A percentile compares a stretch with the other conserved stretches of the same genome.
Conservation (phyloP, 2,329 filamentous ascomycete genomes). For the Curvularia sp. region DNA sequence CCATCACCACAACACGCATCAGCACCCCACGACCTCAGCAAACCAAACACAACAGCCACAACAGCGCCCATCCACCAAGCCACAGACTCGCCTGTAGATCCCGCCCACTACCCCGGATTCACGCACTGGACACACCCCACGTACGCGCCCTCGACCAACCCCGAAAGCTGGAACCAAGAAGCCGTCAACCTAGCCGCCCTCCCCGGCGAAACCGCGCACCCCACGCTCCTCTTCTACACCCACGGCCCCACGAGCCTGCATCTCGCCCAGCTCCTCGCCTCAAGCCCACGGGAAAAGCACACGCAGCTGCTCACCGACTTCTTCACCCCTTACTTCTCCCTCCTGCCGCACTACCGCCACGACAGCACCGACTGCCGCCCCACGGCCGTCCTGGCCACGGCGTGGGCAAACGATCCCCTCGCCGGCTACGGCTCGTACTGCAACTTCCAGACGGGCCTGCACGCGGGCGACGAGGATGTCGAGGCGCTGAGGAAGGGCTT, state of each 20-base stretch:
- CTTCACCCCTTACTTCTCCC: conserved; percentile 80
- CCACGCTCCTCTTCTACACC: conserved; percentile 85
- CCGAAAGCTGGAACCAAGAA: conserved; percentile 75
- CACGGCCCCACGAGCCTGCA: conserved; percentile 61
- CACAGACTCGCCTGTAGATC: conserved; percentile 36
- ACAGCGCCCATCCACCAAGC: conserved; percentile 48
- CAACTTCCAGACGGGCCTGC: conserved; percentile 81
- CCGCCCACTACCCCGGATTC: conserved; percentile 66
- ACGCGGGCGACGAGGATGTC: conserved; percentile 75
- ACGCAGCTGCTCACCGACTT: conserved; percentile 67
- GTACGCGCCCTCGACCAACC: conserved; percentile 70
- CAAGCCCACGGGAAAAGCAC: conserved; percentile 52
- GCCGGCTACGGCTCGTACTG: conserved; percentile 83
- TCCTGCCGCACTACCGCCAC: conserved; percentile 71
- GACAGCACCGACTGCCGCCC: conserved; percentile 67
- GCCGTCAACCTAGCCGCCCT: conserved; percentile 78
- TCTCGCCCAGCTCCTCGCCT: conserved; percentile 38
- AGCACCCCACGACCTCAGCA: conserved; percentile 24
- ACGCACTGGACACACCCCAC: conserved; percentile 76
- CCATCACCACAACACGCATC: neutral
- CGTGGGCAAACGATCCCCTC: conserved; percentile 79
- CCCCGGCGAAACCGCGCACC: conserved; percentile 65
- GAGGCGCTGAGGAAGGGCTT: conserved; percentile 63
- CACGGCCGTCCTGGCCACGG: conserved; percentile 69
- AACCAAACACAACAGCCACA: conserved; percentile 3